A percentile compares a stretch with the other conserved stretches of the same genome.
Conservation (phyloP, 2,329 filamentous ascomycete genomes). For the Fusarium sp. region DNA sequence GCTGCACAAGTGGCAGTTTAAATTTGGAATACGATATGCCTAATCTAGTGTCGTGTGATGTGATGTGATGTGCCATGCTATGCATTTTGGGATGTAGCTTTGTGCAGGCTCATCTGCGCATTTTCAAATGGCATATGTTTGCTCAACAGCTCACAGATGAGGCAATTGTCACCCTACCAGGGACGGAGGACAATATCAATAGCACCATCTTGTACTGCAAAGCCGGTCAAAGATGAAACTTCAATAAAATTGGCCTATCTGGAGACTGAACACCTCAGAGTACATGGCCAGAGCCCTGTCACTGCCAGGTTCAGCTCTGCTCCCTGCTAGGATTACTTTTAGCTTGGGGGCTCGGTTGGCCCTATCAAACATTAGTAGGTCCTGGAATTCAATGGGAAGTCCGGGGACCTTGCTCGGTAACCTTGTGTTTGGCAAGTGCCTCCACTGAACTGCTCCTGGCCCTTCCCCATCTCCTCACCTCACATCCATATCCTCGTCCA, state of each 20-base stretch:
- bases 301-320: conserved; percentile 25
- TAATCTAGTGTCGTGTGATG: not conserved
- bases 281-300: conserved; percentile 10
- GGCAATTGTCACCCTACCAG: not conserved
- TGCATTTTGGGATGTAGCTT: not conserved
- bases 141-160: not conserved
- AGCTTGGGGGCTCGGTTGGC: conserved; percentile 25
- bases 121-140: not conserved
- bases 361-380: conserved; percentile 30
- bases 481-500: conserved; percentile 22
- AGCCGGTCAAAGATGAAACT: conserved; percentile 23
- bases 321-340: conserved; percentile 7
- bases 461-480: conserved; percentile 24
- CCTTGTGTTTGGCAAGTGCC: not conserved
- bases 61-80: not conserved
- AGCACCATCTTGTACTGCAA: conserved; percentile 5
- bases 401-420: conserved; percentile 23
- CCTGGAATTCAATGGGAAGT: conserved; percentile 18
- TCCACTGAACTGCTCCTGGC: conserved; percentile 10
- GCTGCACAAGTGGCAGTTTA: conserved; percentile 25
- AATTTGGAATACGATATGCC: conserved; percentile 21
- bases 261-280: conserved; percentile 6
- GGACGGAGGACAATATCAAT: conserved; percentile 1
- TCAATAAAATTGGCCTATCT: not conserved
- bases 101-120: not conserved